phyloP scores from a whole-genome alignment of 2,329 filamentous ascomycete species.

The Apiospora pterosperma region DNA sequence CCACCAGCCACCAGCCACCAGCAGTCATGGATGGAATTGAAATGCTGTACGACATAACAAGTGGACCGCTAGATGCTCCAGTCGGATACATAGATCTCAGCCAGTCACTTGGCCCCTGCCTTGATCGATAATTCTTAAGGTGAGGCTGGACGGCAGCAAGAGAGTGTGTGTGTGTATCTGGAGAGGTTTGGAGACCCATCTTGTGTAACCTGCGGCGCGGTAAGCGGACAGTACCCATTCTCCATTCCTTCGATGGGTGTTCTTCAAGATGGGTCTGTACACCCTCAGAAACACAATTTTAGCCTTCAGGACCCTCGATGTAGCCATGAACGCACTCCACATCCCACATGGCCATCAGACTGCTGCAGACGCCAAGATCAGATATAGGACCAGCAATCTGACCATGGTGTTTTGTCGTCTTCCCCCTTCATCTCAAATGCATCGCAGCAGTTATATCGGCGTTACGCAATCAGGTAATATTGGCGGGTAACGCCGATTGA shows the following conservation, averaged over 20 bases:
- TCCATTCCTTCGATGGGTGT: constrained; percentile 6
- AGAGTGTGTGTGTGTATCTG: not conserved
- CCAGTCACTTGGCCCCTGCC: not conserved
- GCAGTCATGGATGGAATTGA: not conserved
- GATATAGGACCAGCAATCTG: not conserved
- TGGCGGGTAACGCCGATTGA: not conserved
- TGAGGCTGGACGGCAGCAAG: not conserved
- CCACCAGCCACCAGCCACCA: not conserved
- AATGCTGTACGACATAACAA: constrained; percentile 6
- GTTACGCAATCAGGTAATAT: not conserved
- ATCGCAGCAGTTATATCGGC: not conserved
- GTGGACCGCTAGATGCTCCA: constrained; percentile 1
- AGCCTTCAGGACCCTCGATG: constrained; percentile 2
- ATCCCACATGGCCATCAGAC: constrained; percentile 4
- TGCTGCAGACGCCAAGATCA: constrained; percentile 2
- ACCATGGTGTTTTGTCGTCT: not conserved
- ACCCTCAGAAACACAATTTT: not conserved
- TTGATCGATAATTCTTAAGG: not conserved
- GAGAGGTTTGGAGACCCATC: not conserved
- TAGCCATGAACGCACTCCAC: not conserved
- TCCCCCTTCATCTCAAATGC: not conserved
- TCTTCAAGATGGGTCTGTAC: constrained; percentile 5
- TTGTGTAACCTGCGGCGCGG: constrained; percentile 4
- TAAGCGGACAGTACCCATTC: not conserved
- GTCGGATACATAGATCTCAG: constrained; percentile 1